phyloP scores from a whole-genome alignment of 2,329 filamentous ascomycete genomes.

The Pyrenochaeta sp. region DNA sequence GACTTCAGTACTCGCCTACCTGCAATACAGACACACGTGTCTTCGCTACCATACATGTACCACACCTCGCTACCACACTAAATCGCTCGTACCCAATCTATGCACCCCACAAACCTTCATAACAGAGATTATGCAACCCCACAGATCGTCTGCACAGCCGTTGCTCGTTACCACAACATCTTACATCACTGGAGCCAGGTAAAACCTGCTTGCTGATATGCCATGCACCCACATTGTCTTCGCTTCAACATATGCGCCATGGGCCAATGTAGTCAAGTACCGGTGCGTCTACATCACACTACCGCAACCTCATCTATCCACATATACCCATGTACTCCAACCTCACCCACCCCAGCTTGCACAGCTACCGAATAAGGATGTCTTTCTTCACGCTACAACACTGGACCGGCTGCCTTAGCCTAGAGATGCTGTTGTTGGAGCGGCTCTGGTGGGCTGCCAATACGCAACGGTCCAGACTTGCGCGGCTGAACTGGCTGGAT shows the following conservation, averaged over 20 bases:
- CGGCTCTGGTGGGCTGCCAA: neutral
- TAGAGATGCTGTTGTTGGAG: neutral
- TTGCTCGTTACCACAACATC: neutral
- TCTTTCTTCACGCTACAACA: neutral
- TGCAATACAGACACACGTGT: neutral
- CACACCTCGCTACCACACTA: neutral
- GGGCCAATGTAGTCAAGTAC: neutral
- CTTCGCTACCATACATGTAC: constrained; percentile 5
- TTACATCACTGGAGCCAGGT: neutral
- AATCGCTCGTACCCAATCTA: neutral
- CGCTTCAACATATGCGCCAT: neutral
- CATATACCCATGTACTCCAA: neutral
- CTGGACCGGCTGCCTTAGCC: neutral
- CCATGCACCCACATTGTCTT: neutral
- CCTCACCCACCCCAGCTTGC: neutral
- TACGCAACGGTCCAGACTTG: neutral
- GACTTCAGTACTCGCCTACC: neutral
- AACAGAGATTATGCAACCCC: constrained; percentile 1
- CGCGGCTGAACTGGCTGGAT: neutral
- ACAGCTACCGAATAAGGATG: too few relatives aligned
- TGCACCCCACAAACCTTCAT: neutral
- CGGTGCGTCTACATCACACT: neutral
- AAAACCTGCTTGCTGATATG: neutral
- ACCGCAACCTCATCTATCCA: neutral
- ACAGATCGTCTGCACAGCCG: neutral